Conservation (phyloP, 768 basidiomycete genomes). For the Gloeopeniophorella convolvens region DNA sequence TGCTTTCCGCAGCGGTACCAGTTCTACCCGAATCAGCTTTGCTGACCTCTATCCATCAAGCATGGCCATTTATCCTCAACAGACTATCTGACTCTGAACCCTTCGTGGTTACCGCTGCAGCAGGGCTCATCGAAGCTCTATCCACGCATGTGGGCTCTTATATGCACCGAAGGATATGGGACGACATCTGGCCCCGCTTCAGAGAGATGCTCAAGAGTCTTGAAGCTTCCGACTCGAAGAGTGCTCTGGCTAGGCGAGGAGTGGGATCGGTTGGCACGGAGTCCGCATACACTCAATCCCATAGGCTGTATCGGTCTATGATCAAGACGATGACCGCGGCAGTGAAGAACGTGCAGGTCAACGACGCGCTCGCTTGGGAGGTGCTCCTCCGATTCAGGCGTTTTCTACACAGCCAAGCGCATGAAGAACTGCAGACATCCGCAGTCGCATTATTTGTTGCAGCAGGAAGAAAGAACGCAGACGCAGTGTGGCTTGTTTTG, state of each 20-base stretch:
- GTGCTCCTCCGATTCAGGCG: conserved; percentile 68
- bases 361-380: conserved; percentile 75
- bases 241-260: conserved; percentile 57
- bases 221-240: conserved; percentile 56
- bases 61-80: conserved; percentile 94
- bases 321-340: conserved; percentile 67
- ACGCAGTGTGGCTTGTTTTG: conserved; percentile 81
- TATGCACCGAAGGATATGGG: conserved; percentile 81
- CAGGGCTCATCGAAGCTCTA: conserved; percentile 65
- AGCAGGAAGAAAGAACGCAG: conserved; percentile 57
- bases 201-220: conserved; percentile 50
- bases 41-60: conserved; percentile 77
- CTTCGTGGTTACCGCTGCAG: conserved; percentile 76
- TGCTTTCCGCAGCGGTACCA: conserved; percentile 68
- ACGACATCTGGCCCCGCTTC: conserved; percentile 91
- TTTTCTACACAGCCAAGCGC: conserved; percentile 60
- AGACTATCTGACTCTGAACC: conserved; percentile 66
- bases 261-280: conserved; percentile 48
- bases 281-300: conserved; percentile 74
- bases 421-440: conserved; percentile 66
- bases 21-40: conserved; percentile 68
- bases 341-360: conserved; percentile 57
- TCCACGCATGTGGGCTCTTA: conserved; percentile 69
- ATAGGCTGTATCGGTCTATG: conserved; percentile 73
- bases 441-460: conserved; percentile 61